phyloP scores from a whole-genome alignment of 306 rosid species.

The Trichosanthes cucumerina region DNA sequence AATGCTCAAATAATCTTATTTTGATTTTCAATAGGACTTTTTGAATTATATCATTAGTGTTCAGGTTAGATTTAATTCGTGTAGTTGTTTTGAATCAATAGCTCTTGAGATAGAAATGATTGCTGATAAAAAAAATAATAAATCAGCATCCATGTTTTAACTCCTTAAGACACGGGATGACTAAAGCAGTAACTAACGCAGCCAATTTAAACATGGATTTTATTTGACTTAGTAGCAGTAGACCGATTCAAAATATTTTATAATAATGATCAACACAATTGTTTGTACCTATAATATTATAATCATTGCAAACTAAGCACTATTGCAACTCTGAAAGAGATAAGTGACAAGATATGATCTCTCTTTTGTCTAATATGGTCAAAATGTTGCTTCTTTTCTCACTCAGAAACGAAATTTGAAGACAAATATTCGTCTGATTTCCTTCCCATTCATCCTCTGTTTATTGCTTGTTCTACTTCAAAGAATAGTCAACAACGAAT shows the following conservation, averaged over 20 bases:
- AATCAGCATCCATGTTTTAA: not conserved
- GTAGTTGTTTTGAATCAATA: not conserved
- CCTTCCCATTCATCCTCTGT: conserved; percentile 51
- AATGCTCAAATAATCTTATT: not conserved
- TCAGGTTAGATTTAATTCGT: not conserved
- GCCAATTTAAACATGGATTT: not conserved
- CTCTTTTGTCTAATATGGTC: not conserved
- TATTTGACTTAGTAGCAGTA: not conserved
- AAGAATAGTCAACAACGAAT: conserved; percentile 19
- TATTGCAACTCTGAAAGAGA: not conserved
- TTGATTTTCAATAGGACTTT: not conserved
- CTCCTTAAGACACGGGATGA: not conserved
- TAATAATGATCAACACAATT: not conserved
- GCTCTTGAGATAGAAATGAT: not conserved
- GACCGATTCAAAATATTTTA: not conserved
- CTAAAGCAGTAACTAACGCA: not conserved
- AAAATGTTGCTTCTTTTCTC: not conserved
- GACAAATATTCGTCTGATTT: conserved; percentile 47
- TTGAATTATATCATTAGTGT: not conserved
- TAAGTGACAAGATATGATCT: not conserved
- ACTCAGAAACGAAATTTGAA: conserved; percentile 59
- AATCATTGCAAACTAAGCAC: not conserved
- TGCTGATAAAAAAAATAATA: not conserved
- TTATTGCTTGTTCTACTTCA: conserved; percentile 46
- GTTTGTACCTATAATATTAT: not conserved